These are phyloP conservation scores for Trichoderma sp. DNA, from an alignment of 2,329 filamentous ascomycete species.

Conservation along the genomic window DNA sequence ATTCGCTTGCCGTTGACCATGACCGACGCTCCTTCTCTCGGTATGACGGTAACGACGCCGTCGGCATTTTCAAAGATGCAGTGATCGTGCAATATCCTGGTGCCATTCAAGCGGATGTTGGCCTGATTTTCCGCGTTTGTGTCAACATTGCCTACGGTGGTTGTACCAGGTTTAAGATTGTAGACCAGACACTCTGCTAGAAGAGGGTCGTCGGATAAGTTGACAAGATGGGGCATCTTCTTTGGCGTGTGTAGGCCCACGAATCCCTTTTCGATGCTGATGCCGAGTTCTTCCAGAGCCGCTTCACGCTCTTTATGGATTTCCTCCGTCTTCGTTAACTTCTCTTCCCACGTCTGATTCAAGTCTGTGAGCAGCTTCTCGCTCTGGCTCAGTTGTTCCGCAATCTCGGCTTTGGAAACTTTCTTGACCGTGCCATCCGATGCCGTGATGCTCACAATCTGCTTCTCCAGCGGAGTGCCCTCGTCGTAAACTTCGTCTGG, in stretches of 20 bases:
- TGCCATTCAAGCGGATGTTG: slow-evolving; percentile 92
- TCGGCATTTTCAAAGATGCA: slow-evolving; percentile 92
- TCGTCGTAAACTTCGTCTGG: slow-evolving; percentile 86
- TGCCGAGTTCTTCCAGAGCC: slow-evolving; percentile 92
- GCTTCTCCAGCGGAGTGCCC: slow-evolving; percentile 89
- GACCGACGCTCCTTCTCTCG: slow-evolving; percentile 87
- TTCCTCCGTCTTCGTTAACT: slow-evolving; percentile 88
- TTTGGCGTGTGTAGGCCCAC: slow-evolving; percentile 94
- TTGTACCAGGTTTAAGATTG: slow-evolving; percentile 93
- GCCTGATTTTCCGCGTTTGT: slow-evolving; percentile 72
- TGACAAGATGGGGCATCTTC: slow-evolving; percentile 99
- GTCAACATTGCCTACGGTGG: slow-evolving; percentile 92
- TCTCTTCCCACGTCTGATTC: slow-evolving; percentile 99
- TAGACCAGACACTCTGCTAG: slow-evolving; percentile 96
- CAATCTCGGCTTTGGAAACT: slow-evolving; percentile 97
- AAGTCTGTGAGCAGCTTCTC: slow-evolving; percentile 95
- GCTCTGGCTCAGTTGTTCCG: slow-evolving; percentile 91
- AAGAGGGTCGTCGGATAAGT: slow-evolving; percentile 90
- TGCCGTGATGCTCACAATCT: slow-evolving; percentile 92
- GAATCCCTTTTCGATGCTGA: slow-evolving; percentile 98
- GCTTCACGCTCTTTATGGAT: slow-evolving; percentile 97
- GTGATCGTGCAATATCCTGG: slow-evolving; percentile 87
- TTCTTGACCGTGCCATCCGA: slow-evolving; percentile 86
- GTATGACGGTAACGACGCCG: slow-evolving; percentile 87
- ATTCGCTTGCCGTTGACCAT: slow-evolving; percentile 97